A percentile compares a stretch with the other conserved stretches of the same genome.
phyloP scores from a whole-genome alignment of 495 filamentous ascomycete genomes.

The Parathielavia hyrcaniae region DNA sequence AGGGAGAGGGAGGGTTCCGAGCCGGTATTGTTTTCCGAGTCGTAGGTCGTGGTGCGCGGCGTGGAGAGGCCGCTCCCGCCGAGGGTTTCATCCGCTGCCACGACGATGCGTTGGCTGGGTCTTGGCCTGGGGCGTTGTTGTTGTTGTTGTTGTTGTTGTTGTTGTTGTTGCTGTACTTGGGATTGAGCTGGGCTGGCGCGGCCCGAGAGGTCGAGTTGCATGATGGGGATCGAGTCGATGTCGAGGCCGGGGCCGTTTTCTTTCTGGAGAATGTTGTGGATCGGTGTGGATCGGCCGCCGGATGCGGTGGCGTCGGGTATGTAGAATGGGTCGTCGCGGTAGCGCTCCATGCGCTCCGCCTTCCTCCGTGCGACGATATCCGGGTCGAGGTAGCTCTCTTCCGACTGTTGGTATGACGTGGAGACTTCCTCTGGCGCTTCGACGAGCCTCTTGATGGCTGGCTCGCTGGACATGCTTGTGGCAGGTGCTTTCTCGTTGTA shows the following conservation, averaged over 20 bases:
- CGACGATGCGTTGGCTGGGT: conserved; percentile 48
- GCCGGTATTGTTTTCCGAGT: conserved; percentile 38
- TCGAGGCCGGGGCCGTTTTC: conserved; percentile 72
- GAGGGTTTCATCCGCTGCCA: conserved; percentile 56
- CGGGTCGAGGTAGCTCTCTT: conserved; percentile 55
- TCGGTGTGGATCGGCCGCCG: conserved; percentile 53
- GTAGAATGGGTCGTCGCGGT: conserved; percentile 93
- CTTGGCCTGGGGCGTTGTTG: conserved; percentile 22
- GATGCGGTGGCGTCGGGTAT: conserved; percentile 56
- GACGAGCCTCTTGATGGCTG: conserved; percentile 48
- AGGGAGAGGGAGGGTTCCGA: conserved; percentile 28
- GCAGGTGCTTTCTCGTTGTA: conserved; percentile 55
- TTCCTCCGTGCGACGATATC: conserved; percentile 58
- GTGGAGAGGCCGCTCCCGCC: conserved; percentile 38
- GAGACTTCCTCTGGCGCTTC: conserved; percentile 38
- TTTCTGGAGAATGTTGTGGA: conserved; percentile 62
- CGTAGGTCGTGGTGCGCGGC: conserved; percentile 35
- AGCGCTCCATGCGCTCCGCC: conserved; percentile 64
- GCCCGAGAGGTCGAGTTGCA: conserved; percentile 65
- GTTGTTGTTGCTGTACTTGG: background rate
- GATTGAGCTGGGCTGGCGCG: background rate
- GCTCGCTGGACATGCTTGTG: conserved; percentile 41
- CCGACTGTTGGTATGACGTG: conserved; percentile 58
- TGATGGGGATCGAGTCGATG: conserved; percentile 89
- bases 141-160: conserved; percentile 17